Conservation (phyloP, 768 basidiomycete genomes). For the Hypholoma sublateritium region DNA sequence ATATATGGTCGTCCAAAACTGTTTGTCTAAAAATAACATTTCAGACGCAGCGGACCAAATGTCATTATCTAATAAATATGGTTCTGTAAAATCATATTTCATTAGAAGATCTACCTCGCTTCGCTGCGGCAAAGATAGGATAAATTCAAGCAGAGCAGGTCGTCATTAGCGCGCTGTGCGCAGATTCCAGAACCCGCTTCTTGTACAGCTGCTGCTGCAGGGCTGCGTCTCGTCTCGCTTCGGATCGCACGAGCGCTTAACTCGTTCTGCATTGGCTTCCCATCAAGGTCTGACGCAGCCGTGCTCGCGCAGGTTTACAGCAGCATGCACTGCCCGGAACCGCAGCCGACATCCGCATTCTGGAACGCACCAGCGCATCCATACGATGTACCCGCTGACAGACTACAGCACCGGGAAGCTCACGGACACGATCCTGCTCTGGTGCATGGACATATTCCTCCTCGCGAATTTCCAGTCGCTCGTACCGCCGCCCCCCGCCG, state of each 20-base stretch:
- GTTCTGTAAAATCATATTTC: too few relatives aligned
- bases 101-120: too few relatives aligned
- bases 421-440: slow-evolving; percentile 70
- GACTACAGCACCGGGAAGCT: slow-evolving; percentile 72
- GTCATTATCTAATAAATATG: too few relatives aligned
- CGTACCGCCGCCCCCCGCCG: slow-evolving; percentile 18
- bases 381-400: slow-evolving; percentile 62
- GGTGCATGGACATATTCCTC: slow-evolving; percentile 66
- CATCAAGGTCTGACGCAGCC: slow-evolving; percentile 69
- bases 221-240: slow-evolving; percentile 64
- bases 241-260: slow-evolving; percentile 68
- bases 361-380: slow-evolving; percentile 75
- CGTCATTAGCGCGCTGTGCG: too few relatives aligned
- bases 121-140: too few relatives aligned
- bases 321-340: slow-evolving; percentile 56
- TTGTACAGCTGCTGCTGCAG: slow-evolving; percentile 76
- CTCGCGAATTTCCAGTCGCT: slow-evolving; percentile 58
- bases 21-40: too few relatives aligned
- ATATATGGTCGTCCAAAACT: too few relatives aligned
- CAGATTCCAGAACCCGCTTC: slow-evolving; percentile 75
- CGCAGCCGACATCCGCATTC: slow-evolving; percentile 74
- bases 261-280: slow-evolving; percentile 73
- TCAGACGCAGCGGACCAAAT: too few relatives aligned
- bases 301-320: slow-evolving; percentile 61
- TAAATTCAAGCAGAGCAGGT: too few relatives aligned